Evolutionary conservation across 2,329 filamentous ascomycete genomes (phyloP).

Genomic region (Xylaria multiplex): DNA sequence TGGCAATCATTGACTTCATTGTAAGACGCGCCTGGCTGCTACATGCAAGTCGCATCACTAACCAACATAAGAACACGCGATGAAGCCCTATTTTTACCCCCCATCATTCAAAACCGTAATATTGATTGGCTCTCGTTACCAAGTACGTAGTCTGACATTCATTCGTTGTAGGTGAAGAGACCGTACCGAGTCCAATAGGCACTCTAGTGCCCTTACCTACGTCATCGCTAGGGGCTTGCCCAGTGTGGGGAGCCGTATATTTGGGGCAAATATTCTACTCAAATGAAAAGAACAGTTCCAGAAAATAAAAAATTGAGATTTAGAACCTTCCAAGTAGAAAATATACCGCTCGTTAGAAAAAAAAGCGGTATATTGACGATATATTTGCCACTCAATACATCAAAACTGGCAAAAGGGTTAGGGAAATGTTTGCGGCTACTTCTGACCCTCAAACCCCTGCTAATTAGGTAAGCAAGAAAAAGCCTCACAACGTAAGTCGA

Average conservation of each 20-base stretch:
- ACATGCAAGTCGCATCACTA: not conserved
- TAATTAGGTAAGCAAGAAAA: not conserved
- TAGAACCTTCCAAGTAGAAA: no score
- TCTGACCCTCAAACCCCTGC: no score
- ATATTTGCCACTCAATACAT: no score
- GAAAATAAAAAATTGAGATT: no score
- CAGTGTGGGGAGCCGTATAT: no score
- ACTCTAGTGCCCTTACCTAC: not conserved
- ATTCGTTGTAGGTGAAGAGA: not conserved
- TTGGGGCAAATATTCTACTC: no score
- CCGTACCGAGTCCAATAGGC: not conserved
- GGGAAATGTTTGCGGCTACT: no score
- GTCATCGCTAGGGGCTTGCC: not conserved
- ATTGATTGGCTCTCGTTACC: not conserved
- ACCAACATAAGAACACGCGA: not conserved
- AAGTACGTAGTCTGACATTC: not conserved
- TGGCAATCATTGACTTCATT: not conserved
- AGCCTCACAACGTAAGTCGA: no score
- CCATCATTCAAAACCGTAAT: not conserved
- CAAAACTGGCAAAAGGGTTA: no score
- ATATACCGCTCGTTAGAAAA: no score
- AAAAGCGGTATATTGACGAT: no score
- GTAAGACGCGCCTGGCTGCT: not conserved
- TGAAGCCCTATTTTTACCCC: slow-evolving; percentile 1
- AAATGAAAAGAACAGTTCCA: no score